Percentiles rank a stretch among this genome's conserved stretches.
phyloP scores from a whole-genome alignment of 495 filamentous ascomycete species.

The Lepidopterella palustris region DNA sequence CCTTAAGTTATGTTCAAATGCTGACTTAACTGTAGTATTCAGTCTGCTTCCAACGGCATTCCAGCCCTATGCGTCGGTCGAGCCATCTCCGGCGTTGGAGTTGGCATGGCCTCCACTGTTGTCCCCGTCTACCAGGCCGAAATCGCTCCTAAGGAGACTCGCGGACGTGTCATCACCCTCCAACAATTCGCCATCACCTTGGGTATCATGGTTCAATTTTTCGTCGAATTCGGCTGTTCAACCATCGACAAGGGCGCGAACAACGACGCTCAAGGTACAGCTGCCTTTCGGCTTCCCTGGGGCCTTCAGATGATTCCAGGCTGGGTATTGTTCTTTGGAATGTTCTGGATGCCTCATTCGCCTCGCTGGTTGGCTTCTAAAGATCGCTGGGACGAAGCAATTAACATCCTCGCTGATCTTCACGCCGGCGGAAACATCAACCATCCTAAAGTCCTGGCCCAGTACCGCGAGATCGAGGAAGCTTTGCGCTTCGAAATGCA shows the following conservation, averaged over 20 bases:
- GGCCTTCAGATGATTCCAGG: constrained; percentile 65
- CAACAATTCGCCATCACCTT: constrained; percentile 74
- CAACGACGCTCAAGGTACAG: constrained; percentile 48
- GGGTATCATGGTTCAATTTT: constrained; percentile 49
- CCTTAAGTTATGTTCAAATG: background rate
- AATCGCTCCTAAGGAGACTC: constrained; percentile 68
- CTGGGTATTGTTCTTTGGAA: constrained; percentile 53
- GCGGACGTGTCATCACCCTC: constrained; percentile 64
- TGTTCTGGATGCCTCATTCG: constrained; percentile 63
- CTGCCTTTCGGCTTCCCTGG: constrained; percentile 64
- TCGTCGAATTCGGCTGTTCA: constrained; percentile 64
- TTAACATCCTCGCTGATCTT: constrained; percentile 54
- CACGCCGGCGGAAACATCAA: constrained; percentile 55
- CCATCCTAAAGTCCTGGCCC: constrained; percentile 53
- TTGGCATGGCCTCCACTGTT: constrained; percentile 65
- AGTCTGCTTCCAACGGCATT: constrained; percentile 51
- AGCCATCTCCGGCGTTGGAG: constrained; percentile 61
- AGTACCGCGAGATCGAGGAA: constrained; percentile 60
- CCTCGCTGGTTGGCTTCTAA: constrained; percentile 67
- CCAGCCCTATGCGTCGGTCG: constrained; percentile 60
- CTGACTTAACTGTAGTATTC: constrained; percentile 37
- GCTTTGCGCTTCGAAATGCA: constrained; percentile 54
- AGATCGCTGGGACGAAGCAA: constrained; percentile 65
- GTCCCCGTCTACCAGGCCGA: constrained; percentile 77
- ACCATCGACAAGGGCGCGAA: constrained; percentile 50